phyloP scores from a whole-genome alignment of 2,329 filamentous ascomycete genomes.

The Ophiocordyceps camponoti-floridani region DNA sequence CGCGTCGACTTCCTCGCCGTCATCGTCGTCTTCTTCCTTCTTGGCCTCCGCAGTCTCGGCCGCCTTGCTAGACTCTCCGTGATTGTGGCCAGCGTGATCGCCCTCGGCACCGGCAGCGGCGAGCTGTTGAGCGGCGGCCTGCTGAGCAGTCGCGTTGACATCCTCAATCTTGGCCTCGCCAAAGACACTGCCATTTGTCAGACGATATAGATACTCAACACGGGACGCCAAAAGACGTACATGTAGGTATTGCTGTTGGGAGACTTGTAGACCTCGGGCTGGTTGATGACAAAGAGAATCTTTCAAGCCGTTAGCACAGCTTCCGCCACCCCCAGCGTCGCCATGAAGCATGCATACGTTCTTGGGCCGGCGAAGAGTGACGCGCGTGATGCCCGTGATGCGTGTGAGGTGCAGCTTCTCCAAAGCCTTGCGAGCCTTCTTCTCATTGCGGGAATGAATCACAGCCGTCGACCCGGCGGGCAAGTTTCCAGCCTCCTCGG shows the following conservation, averaged over 20 bases:
- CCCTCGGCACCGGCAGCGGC: conserved; percentile 49
- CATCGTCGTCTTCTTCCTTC: conserved; percentile 77
- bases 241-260: conserved; percentile 99
- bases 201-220: background rate
- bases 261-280: conserved; percentile 98
- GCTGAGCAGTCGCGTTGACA: conserved; percentile 94
- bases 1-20: conserved; percentile 90
- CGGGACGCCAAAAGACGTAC: conserved; percentile 23
- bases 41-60: conserved; percentile 45
- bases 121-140: conserved; percentile 75
- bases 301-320: conserved; percentile 17
- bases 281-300: conserved; percentile 99
- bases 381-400: conserved; percentile 91
- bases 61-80: conserved; percentile 48
- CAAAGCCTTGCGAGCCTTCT: conserved; percentile 99
- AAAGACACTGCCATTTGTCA: conserved; percentile 54
- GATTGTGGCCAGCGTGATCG: conserved; percentile 55
- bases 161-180: conserved; percentile 99
- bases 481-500: conserved; percentile 53
- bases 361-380: conserved; percentile 95
- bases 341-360: conserved; percentile 52
- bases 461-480: conserved; percentile 77
- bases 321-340: conserved; percentile 1
- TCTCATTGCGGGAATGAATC: conserved; percentile 98
- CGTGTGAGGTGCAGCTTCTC: conserved; percentile 95